phyloP scores from a whole-genome alignment of 345 rosid genomes.

The Euphorbia peplus region DNA sequence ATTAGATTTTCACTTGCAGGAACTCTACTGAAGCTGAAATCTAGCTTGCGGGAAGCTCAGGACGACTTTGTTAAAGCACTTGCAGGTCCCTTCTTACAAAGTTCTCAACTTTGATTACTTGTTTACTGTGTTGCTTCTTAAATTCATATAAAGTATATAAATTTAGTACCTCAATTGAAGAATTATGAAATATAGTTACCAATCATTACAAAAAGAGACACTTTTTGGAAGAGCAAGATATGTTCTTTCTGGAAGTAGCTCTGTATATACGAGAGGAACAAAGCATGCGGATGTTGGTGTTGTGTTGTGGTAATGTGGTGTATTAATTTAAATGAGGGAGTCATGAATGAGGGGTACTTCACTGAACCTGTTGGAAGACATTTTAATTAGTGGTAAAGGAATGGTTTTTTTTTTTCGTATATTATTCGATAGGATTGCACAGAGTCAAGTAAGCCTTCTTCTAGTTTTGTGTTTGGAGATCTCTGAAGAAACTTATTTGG shows the following conservation, averaged over 20 bases:
- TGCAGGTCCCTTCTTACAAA: conserved; percentile 42
- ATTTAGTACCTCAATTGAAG: neutral
- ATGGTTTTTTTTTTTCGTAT: too few species aligned
- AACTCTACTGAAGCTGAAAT: conserved; percentile 50
- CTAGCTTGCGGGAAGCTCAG: conserved; percentile 71
- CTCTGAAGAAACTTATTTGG: neutral
- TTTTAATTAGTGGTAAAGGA: neutral
- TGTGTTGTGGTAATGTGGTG: neutral
- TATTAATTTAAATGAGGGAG: neutral
- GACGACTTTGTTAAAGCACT: conserved; percentile 69
- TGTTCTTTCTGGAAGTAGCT: neutral
- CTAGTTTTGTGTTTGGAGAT: neutral
- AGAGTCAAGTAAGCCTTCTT: neutral
- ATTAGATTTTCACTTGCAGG: conserved; percentile 41
- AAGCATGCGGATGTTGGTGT: neutral
- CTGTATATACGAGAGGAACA: neutral
- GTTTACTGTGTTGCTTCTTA: neutral
- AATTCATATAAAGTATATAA: neutral
- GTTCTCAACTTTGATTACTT: too few species aligned
- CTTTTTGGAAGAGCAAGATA: neutral
- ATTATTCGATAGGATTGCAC: neutral
- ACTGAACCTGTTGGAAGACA: neutral
- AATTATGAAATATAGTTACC: too few species aligned
- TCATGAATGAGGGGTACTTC: neutral
- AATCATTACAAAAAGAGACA: neutral